Percentiles rank a stretch among this genome's conserved stretches.
These are phyloP conservation scores for Aspergillus cavernicola DNA, from an alignment of 495 filamentous ascomycete species.

Conservation along the genomic window DNA sequence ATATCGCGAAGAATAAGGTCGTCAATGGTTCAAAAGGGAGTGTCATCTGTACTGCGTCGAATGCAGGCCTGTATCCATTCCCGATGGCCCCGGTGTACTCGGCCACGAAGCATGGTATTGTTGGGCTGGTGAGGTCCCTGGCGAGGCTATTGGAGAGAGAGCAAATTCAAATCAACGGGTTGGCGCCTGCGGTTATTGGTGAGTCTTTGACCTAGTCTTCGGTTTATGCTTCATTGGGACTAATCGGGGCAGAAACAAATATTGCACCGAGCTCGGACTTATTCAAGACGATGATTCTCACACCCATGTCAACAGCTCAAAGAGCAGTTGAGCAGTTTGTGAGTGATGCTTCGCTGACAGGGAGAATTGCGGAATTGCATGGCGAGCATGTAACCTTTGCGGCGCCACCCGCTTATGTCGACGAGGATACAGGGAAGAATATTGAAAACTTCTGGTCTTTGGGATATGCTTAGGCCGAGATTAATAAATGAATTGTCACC, in stretches of 20 bases:
- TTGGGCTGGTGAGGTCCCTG: conserved; percentile 49
- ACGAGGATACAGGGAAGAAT: conserved; percentile 48
- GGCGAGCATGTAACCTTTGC: conserved; percentile 50
- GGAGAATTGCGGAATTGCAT: conserved; percentile 50
- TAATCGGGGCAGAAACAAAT: conserved; percentile 39
- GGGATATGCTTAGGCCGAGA: conserved; percentile 34
- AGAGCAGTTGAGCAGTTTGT: conserved; percentile 43
- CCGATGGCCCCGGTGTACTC: conserved; percentile 54
- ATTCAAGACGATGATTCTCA: conserved; percentile 49
- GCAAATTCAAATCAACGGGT: conserved; percentile 50
- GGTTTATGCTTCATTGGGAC: background rate
- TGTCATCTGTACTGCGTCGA: conserved; percentile 55
- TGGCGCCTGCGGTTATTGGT: conserved; percentile 52
- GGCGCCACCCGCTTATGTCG: conserved; percentile 46
- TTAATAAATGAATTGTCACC: background rate
- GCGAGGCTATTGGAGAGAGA: conserved; percentile 32
- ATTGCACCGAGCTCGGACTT: conserved; percentile 41
- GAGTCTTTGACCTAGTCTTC: background rate
- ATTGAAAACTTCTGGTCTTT: conserved; percentile 45
- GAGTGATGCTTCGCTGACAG: conserved; percentile 37
- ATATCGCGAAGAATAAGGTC: conserved; percentile 45
- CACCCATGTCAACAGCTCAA: conserved; percentile 48
- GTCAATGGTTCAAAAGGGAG: conserved; percentile 31
- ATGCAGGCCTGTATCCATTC: conserved; percentile 54
- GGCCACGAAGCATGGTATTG: conserved; percentile 47